Evolutionary conservation across 2,329 filamentous ascomycete genomes (phyloP), one percentile per base, ranked within the genome.

Genomic region (Plenodomus tracheiphilus): DNA sequence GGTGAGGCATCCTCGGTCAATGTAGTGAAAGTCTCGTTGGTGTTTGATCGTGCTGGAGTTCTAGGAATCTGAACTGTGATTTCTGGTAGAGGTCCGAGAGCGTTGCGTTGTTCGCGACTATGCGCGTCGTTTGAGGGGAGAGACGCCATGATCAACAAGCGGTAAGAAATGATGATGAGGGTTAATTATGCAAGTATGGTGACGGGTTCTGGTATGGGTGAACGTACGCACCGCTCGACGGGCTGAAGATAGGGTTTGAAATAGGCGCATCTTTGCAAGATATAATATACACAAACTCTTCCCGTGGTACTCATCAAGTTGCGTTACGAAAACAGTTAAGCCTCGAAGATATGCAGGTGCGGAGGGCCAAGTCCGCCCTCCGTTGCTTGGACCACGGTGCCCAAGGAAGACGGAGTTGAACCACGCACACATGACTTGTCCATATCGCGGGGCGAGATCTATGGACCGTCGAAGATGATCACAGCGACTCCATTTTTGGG

Each of bases 11-110:
- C 54, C 22, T 62, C 62, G 5, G 55, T 51, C 19, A 61, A 22
- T 39, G 56, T 54, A n/a, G 56, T 43, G 19, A 61, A 43, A 10
- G 60, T 63, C 2, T 65, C 59, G 19, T 53, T 50, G 11, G 59
- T 64, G 32, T 62, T 58, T 18, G 54, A 38, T 20, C 59, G 52
- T 40, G 47, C 47, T 18, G 62, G 62, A 2, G 57, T 59, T 32
- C 49, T 56, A 3, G 60, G 60, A 8, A 65, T 62, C 15, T 62
- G 60, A 41, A 65, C 53, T 25, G 53, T 61, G 44, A 65, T 64
- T 47, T 62, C 55, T 41, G 62, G 62, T 8, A 65, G 56, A 18
- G 62, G 45, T 17, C 56, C 50, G 15, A 63, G 54, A 42, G 47
- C 19, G 15, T 15, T 43, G 20, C 47, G 54, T 21, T 53, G 49